Conservation (phyloP, 139 green algal genomes). For the Asterochloris erici region DNA sequence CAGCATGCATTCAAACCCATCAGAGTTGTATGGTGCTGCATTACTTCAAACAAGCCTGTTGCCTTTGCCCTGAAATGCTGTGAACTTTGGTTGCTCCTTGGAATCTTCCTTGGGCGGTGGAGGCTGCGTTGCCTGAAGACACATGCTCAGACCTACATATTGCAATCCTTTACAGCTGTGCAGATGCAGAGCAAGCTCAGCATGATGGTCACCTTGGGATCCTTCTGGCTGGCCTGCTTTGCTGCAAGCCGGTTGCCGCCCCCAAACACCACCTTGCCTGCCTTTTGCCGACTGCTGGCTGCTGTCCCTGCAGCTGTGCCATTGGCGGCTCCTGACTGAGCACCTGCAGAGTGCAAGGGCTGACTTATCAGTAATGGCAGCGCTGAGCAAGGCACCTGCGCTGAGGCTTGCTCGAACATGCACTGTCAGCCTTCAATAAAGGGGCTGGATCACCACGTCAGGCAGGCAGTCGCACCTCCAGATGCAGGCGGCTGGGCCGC, state of each 20-base stretch:
- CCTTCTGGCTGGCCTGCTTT: constrained; percentile 44
- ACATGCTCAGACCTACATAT: not conserved
- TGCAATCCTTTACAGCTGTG: not conserved
- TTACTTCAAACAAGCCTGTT: not conserved
- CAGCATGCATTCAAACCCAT: too few species aligned
- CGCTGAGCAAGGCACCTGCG: too few species aligned
- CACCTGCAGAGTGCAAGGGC: not conserved
- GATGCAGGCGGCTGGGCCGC: not conserved
- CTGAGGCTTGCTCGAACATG: not conserved
- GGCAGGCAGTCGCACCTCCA: not conserved
- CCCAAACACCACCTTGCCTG: constrained; percentile 59
- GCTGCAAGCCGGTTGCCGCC: constrained; percentile 64
- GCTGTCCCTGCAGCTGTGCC: not conserved
- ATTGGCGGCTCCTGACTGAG: not conserved
- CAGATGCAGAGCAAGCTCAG: not conserved
- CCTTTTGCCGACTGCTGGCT: constrained; percentile 27
- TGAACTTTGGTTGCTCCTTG: constrained; percentile 24
- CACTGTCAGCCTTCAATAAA: not conserved
- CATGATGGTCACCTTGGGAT: not conserved
- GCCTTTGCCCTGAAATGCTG: constrained; percentile 14
- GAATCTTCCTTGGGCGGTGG: not conserved
- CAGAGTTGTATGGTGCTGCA: not conserved
- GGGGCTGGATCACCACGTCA: too few species aligned
- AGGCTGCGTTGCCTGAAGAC: constrained; percentile 4
- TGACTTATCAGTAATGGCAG: not conserved